Evolutionary conservation across 257 asterid species (phyloP), one percentile per base, ranked within the genome.

Genomic region (Nicotiana undulata): DNA sequence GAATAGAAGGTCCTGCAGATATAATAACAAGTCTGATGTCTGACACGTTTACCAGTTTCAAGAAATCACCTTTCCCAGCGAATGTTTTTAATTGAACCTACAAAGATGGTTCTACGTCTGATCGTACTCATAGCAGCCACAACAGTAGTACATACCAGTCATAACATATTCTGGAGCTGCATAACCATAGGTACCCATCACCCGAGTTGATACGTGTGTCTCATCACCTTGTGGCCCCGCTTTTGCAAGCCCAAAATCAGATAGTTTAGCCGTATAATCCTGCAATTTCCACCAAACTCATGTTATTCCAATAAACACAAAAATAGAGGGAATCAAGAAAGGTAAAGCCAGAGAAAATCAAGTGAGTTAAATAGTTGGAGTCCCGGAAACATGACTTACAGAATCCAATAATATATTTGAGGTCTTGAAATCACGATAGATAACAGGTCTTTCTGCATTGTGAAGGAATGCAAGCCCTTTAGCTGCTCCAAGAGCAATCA

Each of bases 171-270:
- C 99, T 58, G 99, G 99, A 59, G 99, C 99, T 18, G 99, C 99
- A 85, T 96, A 96, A 55, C 99, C 99, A 88, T 96, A 96, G 78
- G 98, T 96, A 81, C 99, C 99, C 99, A 96, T 96, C 24, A 96
- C 98, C 49, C 98, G 93, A 81, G 99, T 96, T 59, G 99, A 96
- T 77, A 96, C 99, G 82, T 96, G 99, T 60, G 99, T 96, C 90
- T 94, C 99, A 80, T 96, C 98, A 76, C 99, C 99, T 86, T 94
- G 97, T 6, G 99, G 99, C 86, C 99, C 99, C 72, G 98, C 98
- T 87, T 94, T 96, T 77, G 99, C 99, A 86, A 96, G 98, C 86
- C 99, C 99, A 82, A 96, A 96, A 92, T 96, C 99, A 82, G 99
- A 96, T 80, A 96, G 93, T 82, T 96, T 96, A 52, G 99, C 98